These are phyloP conservation scores for Globisporangium megalacanthum DNA, from an alignment of 352 stramenopile species.

Conservation along the genomic window DNA sequence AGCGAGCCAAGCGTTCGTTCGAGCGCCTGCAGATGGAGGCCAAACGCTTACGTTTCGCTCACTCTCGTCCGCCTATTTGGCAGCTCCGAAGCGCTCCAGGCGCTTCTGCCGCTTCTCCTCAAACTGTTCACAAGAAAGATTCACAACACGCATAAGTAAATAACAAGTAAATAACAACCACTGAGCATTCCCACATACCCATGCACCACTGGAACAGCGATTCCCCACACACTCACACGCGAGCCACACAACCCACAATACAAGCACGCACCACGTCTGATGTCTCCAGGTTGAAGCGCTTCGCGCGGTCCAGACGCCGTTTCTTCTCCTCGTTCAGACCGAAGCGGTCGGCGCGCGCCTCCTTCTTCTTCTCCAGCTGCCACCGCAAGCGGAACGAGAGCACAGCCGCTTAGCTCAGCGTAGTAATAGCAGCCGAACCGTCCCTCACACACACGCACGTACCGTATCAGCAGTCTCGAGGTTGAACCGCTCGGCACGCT, in stretches of 20 bases:
- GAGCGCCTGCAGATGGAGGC: neutral
- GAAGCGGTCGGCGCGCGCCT: conserved; percentile 72
- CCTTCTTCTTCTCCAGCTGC: conserved; percentile 81
- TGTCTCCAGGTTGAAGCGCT: conserved; percentile 1
- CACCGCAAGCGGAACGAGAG: neutral
- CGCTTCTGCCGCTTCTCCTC: conserved; percentile 77
- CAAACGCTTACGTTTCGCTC: too few species aligned
- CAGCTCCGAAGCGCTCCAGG: conserved; percentile 49
- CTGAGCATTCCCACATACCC: neutral
- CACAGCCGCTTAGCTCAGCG: neutral
- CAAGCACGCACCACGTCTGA: conserved; percentile 49
- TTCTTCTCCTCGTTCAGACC: conserved; percentile 62
- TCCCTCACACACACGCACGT: neutral
- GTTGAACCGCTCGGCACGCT: conserved; percentile 81
- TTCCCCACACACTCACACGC: neutral
- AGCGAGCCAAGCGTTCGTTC: neutral
- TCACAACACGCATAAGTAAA: neutral
- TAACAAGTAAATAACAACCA: neutral
- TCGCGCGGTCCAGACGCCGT: conserved; percentile 25
- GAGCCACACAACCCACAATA: neutral
- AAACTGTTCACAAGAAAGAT: conserved; percentile 23
- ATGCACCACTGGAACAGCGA: conserved; percentile 4
- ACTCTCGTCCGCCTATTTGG: conserved; percentile 7
- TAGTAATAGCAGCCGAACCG: too few species aligned
- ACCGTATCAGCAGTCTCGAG: conserved; percentile 46